Base-by-base conservation (phyloP, 306 rosid genomes). In the Trifolium repens region DNA sequence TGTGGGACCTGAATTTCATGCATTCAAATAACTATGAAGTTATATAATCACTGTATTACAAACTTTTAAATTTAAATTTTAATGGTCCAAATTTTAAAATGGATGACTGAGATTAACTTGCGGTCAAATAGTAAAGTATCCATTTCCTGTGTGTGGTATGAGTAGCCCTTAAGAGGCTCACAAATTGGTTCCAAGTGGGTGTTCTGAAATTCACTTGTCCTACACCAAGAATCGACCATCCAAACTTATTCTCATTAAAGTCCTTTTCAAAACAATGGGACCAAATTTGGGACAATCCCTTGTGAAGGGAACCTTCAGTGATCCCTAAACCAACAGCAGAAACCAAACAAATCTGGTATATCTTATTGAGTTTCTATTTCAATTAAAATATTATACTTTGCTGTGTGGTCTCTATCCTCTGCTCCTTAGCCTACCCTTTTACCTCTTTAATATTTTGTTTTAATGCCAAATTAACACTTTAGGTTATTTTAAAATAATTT, bases 211-310 rank as follows among this genome's bases (percentile, higher is more conserved):
- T 75, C 76, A 83, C 15, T 11, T 67, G 34, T 37, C 75, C 78
- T 69, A 52, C 39, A 54, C 74, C 55, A 78, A 73, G 43, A 50
- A 37, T 8, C 53, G 46, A 61, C 54, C 71, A 62, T 34, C 59
- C 71, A 68, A 74, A 39, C 22, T 75, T 78, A 34, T 68, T 61
- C 72, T 52, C 74, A 72, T 7, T 32, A 26, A 73, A 26, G 60
- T 74, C 71, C 60, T 78, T 72, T 55, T 46, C 65, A 7, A 47
- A 49, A 73, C 27, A 47, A 66, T 70, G 76, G 85, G 81, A 71
- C 85, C 83, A 22, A 77, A 73, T 39, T 69, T 61, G 58, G 79
- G 85, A 74, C 88, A 84, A 70, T 74, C 85, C 79, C 75, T 70
- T 78, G 83, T 78, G 88, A 71, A 50, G 71, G 81, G 74, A 70